Conservation (phyloP, 176 grass and related monocot species). For the Carex cristatella region DNA sequence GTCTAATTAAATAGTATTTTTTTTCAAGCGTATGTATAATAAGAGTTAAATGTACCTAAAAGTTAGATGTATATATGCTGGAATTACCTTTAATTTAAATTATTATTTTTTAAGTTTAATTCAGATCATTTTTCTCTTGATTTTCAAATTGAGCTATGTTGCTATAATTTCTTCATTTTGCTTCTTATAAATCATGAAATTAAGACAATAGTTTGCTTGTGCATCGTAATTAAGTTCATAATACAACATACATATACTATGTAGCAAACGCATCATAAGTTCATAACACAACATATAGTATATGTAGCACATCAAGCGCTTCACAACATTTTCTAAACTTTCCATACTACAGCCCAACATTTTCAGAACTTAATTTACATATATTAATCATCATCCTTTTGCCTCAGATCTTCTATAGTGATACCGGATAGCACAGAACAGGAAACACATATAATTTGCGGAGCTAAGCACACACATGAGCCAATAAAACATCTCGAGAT, state of each 20-base stretch:
- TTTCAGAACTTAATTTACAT: no score
- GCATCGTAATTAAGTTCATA: not conserved
- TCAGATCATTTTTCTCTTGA: no score
- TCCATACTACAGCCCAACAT: not conserved
- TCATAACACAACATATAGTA: not conserved
- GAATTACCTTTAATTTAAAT: no score
- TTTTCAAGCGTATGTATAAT: not conserved
- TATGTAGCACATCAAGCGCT: not conserved
- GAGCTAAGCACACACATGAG: slow-evolving; percentile 62
- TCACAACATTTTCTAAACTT: not conserved
- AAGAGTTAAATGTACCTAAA: no score
- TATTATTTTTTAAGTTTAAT: no score
- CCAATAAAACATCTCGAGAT: slow-evolving; percentile 83
- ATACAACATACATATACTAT: not conserved
- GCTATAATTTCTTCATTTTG: not conserved
- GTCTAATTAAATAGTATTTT: no score
- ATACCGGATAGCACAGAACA: slow-evolving; percentile 64
- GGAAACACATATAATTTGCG: slow-evolving; percentile 60
- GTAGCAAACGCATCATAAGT: no score
- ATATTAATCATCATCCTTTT: not conserved
- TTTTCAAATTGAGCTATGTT: not conserved
- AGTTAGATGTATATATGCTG: no score
- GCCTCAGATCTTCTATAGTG: not conserved
- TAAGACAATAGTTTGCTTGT: not conserved
- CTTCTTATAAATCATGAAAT: not conserved